Percentiles rank a stretch among this genome's conserved stretches.
Conservation (phyloP, 2,329 filamentous ascomycete species). For the Cladosporium oxysporum region DNA sequence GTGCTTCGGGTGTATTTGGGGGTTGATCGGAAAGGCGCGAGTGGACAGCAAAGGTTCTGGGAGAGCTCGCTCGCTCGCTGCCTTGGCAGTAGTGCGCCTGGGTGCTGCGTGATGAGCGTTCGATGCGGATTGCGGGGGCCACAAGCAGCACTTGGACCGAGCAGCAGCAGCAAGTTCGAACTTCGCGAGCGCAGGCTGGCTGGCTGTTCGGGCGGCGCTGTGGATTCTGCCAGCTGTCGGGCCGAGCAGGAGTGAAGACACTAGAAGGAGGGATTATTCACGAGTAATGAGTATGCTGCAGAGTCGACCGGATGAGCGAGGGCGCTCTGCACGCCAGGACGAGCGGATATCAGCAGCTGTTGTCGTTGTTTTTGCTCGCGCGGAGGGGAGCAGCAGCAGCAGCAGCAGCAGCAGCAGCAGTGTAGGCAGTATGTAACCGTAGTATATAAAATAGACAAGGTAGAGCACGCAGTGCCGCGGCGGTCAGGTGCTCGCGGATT, state of each 20-base stretch:
- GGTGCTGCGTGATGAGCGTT: conserved; percentile 14
- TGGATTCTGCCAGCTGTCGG: conserved; percentile 16
- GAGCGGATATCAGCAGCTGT: conserved; percentile 1
- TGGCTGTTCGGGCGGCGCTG: background rate
- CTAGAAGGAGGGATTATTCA: conserved; percentile 1
- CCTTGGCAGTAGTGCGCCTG: conserved; percentile 16
- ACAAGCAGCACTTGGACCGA: background rate
- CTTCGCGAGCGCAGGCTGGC: background rate
- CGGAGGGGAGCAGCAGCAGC: background rate
- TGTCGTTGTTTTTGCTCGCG: conserved; percentile 1
- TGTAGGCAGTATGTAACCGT: background rate
- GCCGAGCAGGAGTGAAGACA: conserved; percentile 17
- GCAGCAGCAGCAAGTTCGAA: background rate
- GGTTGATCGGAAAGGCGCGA: conserved; percentile 4
- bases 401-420: background rate
- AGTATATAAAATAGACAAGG: background rate
- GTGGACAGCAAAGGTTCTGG: conserved; percentile 17
- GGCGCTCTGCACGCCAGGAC: background rate
- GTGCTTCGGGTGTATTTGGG: conserved; percentile 2
- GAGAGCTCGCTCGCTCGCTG: background rate
- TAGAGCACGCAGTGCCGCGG: background rate
- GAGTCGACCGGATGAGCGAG: background rate
- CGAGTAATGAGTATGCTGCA: background rate
- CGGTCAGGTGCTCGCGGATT: conserved; percentile 13
- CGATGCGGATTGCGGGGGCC: conserved; percentile 17